Percentiles rank a stretch among this genome's conserved stretches.
These are phyloP conservation scores for Plasmopara halstedii DNA, from an alignment of 352 stramenopile genomes.

Conservation along the genomic window DNA sequence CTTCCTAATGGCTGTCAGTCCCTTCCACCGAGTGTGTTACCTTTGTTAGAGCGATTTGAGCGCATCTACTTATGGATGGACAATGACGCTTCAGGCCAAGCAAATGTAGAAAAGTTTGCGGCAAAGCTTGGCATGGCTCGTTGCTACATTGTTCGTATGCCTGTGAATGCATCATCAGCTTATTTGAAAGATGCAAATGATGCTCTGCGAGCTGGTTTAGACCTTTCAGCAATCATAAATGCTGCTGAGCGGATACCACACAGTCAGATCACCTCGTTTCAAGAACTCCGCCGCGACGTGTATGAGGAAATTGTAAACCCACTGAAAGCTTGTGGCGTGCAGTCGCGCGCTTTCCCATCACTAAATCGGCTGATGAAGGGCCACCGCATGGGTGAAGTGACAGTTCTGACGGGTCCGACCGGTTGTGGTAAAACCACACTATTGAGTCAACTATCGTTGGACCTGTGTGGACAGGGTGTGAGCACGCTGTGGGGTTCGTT, in stretches of 20 bases:
- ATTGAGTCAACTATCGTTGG: conserved; percentile 86
- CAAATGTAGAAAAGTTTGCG: conserved; percentile 95
- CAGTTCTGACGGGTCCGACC: conserved; percentile 96
- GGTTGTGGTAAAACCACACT: conserved; percentile 94
- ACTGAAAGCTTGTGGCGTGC: conserved; percentile 87
- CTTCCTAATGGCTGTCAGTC: conserved; percentile 96
- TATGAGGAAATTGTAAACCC: conserved; percentile 95
- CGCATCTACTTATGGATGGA: conserved; percentile 99
- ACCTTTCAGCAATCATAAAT: conserved; percentile 84
- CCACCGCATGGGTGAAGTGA: conserved; percentile 96
- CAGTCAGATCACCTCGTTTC: conserved; percentile 92
- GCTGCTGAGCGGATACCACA: conserved; percentile 83
- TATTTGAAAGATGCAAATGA: conserved; percentile 99
- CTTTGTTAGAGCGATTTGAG: conserved; percentile 94
- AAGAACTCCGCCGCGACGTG: conserved; percentile 88
- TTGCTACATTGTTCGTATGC: conserved; percentile 88
- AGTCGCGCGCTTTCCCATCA: conserved; percentile 89
- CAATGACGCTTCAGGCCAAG: conserved; percentile 91
- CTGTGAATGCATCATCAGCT: conserved; percentile 22
- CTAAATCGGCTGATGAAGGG: conserved; percentile 97
- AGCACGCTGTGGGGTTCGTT: conserved; percentile 99
- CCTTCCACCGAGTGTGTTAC: conserved; percentile 91
- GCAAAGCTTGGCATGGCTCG: conserved; percentile 91
- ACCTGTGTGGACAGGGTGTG: conserved; percentile 92
- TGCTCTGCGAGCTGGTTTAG: conserved; percentile 84